A percentile compares a stretch with the other conserved stretches of the same genome.
These are phyloP conservation scores for Calonectria henricotiae DNA, from an alignment of 2,329 filamentous ascomycete genomes.

Conservation along the genomic window DNA sequence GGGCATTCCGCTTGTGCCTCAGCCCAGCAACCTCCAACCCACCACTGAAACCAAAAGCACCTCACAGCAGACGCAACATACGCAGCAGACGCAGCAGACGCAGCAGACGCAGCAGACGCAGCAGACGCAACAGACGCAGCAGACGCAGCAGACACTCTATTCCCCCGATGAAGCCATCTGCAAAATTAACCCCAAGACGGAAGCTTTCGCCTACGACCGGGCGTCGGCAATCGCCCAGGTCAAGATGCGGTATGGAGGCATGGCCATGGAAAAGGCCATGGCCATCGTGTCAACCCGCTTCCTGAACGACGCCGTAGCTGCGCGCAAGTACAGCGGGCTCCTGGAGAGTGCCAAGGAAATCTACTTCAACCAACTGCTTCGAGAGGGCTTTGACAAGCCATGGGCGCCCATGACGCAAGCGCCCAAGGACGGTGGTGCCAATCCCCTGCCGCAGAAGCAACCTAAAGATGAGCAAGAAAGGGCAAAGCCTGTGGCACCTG, in stretches of 20 bases:
- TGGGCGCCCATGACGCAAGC: neutral
- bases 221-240: conserved; percentile 44
- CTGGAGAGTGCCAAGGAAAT: conserved; percentile 23
- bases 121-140: too few species aligned
- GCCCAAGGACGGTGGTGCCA: neutral
- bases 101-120: neutral
- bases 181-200: conserved; percentile 31
- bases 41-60: neutral
- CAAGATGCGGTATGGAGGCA: conserved; percentile 39
- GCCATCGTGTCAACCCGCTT: conserved; percentile 42
- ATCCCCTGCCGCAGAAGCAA: neutral
- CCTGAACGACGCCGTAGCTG: conserved; percentile 4
- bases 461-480: neutral
- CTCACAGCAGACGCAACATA: neutral
- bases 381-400: conserved; percentile 16
- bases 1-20: conserved; percentile 21
- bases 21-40: conserved; percentile 14
- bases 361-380: conserved; percentile 21
- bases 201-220: conserved; percentile 28
- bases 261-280: conserved; percentile 41
- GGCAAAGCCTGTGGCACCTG: conserved; percentile 26
- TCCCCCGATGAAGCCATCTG: conserved; percentile 40
- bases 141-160: conserved; percentile 8
- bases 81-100: neutral
- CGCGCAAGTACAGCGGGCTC: conserved; percentile 8